A percentile compares a stretch with the other conserved stretches of the same genome.
Evolutionary conservation across 257 asterid genomes (phyloP).

Genomic region (Nicotiana undulata): DNA sequence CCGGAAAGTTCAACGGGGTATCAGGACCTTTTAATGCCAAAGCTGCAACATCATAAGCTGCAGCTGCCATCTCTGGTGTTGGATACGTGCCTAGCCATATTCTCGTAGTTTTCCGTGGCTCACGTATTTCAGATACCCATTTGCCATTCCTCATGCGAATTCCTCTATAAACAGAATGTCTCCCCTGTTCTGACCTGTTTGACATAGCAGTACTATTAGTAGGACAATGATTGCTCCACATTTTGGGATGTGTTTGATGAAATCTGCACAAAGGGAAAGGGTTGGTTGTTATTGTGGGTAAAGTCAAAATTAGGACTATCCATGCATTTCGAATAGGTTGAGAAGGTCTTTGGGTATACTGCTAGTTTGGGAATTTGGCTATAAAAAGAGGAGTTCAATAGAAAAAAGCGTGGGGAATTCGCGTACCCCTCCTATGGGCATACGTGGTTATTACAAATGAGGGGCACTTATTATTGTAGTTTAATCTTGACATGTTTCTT

Average conservation of each 20-base stretch:
- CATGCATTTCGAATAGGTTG: slow-evolving; percentile 17
- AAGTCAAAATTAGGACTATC: slow-evolving; percentile 1
- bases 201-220: not conserved
- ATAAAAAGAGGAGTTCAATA: not conserved
- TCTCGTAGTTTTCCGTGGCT: slow-evolving; percentile 47
- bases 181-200: slow-evolving; percentile 14
- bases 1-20: slow-evolving; percentile 34
- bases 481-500: not conserved
- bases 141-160: slow-evolving; percentile 44
- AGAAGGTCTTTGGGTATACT: not conserved
- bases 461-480: not conserved
- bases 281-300: not conserved
- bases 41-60: slow-evolving; percentile 55
- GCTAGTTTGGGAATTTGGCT: not conserved
- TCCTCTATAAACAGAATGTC: slow-evolving; percentile 42
- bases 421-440: slow-evolving; percentile 20
- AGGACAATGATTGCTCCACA: not conserved
- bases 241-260: not conserved
- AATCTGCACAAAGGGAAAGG: not conserved
- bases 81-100: slow-evolving; percentile 58
- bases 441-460: not conserved
- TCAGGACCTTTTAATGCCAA: slow-evolving; percentile 43
- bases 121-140: slow-evolving; percentile 66
- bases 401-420: slow-evolving; percentile 38
- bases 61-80: slow-evolving; percentile 65